Evolutionary conservation across 1,284 basidiomycete genomes (phyloP).

Genomic region (Serendipita sp.): DNA sequence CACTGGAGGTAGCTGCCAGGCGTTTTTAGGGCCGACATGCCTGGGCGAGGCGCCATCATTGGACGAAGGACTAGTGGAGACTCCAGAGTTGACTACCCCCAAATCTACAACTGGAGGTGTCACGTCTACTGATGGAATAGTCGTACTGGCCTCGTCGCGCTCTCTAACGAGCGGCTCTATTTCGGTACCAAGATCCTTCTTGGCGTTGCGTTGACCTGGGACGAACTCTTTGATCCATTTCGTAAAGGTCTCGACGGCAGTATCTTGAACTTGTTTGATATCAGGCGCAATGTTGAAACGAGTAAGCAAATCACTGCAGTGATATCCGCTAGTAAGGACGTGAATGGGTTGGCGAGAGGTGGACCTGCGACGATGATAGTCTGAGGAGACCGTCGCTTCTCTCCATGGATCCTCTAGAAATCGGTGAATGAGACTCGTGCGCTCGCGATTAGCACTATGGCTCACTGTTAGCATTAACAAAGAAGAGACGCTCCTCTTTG

Average conservation of each 20-base stretch:
- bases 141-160: neutral
- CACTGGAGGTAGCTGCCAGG: neutral
- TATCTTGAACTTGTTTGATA: slow-evolving; percentile 37
- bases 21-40: neutral
- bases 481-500: slow-evolving; percentile 42
- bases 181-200: neutral
- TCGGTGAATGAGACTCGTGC: neutral
- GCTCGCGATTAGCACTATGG: slow-evolving; percentile 2
- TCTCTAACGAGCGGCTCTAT: neutral
- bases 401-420: slow-evolving; percentile 57
- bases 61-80: neutral
- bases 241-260: slow-evolving; percentile 31
- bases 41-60: neutral
- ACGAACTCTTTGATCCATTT: slow-evolving; percentile 34
- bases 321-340: slow-evolving; percentile 42
- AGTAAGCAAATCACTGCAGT: slow-evolving; percentile 44
- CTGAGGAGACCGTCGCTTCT: slow-evolving; percentile 50
- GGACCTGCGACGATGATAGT: slow-evolving; percentile 31
- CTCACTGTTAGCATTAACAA: slow-evolving; percentile 52
- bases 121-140: neutral
- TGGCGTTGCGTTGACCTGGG: neutral
- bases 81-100: neutral
- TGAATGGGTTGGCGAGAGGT: slow-evolving; percentile 40
- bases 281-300: slow-evolving; percentile 32
- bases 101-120: neutral